Evolutionary conservation across 2,329 filamentous ascomycete species (phyloP).

Genomic region (Ophiostoma himal-ulmi): DNA sequence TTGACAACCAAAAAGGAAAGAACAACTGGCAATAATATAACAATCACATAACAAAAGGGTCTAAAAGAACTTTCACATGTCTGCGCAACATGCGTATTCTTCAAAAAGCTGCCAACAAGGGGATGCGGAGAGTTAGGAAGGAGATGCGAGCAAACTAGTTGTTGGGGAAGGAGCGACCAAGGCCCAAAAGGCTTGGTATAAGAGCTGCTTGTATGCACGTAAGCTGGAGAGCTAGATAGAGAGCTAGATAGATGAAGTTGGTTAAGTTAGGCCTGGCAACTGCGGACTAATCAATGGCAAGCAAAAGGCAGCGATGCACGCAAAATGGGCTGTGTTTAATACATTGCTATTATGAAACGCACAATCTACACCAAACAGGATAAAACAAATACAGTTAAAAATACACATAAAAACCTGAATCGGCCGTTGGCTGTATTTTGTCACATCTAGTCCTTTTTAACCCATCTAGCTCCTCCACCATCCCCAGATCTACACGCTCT

Average conservation of each 20-base stretch:
- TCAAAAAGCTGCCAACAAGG: not conserved
- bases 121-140: not conserved
- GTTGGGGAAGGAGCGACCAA: slow-evolving; percentile 5
- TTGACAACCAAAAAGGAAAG: slow-evolving; percentile 1
- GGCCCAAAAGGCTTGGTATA: not conserved
- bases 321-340: not conserved
- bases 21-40: not conserved
- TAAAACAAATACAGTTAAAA: not conserved
- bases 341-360: not conserved
- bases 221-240: not conserved
- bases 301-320: not conserved
- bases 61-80: not conserved
- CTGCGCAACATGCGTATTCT: not conserved
- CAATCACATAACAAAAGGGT: not conserved
- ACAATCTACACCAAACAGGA: not conserved
- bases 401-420: not conserved
- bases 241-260: not conserved
- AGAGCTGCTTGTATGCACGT: not conserved
- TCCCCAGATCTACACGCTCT: slow-evolving; percentile 3
- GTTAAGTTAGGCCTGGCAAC: not conserved
- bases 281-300: not conserved
- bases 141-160: slow-evolving; percentile 1
- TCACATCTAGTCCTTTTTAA: not conserved
- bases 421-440: not conserved
- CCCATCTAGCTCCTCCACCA: not conserved